Evolutionary conservation across 768 basidiomycete genomes (phyloP), one percentile per base, ranked within the genome.

Genomic region (Leucogyrophana mollusca): DNA sequence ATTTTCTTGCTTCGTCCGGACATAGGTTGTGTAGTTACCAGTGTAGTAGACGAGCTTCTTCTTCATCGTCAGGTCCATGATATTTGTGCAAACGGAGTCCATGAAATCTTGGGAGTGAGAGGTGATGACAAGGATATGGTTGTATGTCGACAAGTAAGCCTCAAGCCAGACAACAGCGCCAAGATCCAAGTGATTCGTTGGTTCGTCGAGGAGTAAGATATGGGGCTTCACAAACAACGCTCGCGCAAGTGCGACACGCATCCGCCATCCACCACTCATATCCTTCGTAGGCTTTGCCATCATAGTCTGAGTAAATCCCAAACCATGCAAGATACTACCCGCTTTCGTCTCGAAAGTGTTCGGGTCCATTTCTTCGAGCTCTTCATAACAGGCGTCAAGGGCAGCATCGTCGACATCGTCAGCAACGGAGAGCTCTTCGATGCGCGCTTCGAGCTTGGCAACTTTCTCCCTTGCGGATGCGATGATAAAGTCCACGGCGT

Each of bases 51-150:
- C 75, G 46, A 97, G 76, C 66, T 92, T 94, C 78, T 95, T 96
- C 76, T 88, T 87, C 56, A 74, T 64, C 52, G 93, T 94, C 48
- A 97, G 74, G 60, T 98, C 95, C 90, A 97, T 95, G 73, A 97
- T 85, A 68, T 97, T 94, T 56, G 95, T 98, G 73, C 95, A 98
- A 38, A 97, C 84, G 27, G 79, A 83, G 68, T 98, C 95, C 91
- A 98, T 92, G 77, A 98, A 98, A 74, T 98, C 95, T 65, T 93
- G 90, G n/a, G 95, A 98, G 73, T 99, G 95, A 40, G 88, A 93
- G 7, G 94, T 95, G 73, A 94, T 88, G 61, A 96, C 90, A 55
- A 99, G 82, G 64, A 99, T 98, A 66, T 99, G 95, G 72, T 95
- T 96, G 73, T 99, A 99, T 24, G 92, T 96, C 23, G 92, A 89